These are phyloP conservation scores for Ajuga chamaepitys DNA, from an alignment of 257 asterid genomes.

Conservation along the genomic window DNA sequence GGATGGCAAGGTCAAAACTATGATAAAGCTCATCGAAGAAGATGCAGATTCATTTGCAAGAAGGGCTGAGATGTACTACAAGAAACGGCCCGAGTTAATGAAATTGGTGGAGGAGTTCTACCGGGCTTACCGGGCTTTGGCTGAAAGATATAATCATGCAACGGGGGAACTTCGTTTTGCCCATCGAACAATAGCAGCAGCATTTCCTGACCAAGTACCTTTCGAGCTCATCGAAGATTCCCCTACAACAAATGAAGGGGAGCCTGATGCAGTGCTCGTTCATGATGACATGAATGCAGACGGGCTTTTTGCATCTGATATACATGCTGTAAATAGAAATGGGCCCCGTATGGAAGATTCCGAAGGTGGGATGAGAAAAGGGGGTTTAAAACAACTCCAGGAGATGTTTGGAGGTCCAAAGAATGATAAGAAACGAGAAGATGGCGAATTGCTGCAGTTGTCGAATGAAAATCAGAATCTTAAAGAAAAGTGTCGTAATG, in stretches of 20 bases:
- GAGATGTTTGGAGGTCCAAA: conserved; percentile 39
- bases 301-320: conserved; percentile 4
- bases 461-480: conserved; percentile 37
- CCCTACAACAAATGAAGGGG: conserved; percentile 27
- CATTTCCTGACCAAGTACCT: conserved; percentile 77
- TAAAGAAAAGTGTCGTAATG: conserved; percentile 43
- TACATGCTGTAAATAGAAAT: conserved; percentile 18
- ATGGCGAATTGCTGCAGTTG: conserved; percentile 28
- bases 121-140: conserved; percentile 91
- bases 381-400: conserved; percentile 48
- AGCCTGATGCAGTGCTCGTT: conserved; percentile 32
- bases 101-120: conserved; percentile 91
- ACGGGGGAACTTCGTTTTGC: conserved; percentile 91
- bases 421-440: conserved; percentile 22
- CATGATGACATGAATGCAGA: conserved; percentile 12
- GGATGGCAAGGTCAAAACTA: conserved; percentile 78
- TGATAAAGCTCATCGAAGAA: conserved; percentile 93
- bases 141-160: conserved; percentile 81
- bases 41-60: conserved; percentile 96
- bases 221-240: conserved; percentile 51
- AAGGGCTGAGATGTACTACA: conserved; percentile 91
- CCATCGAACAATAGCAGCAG: conserved; percentile 67
- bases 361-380: conserved; percentile 21
- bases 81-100: conserved; percentile 91
- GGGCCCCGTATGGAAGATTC: conserved; percentile 20